Percentiles rank a stretch among this genome's conserved stretches.
phyloP scores from a whole-genome alignment of 2,329 filamentous ascomycete species.

The Aspergillus sp. region DNA sequence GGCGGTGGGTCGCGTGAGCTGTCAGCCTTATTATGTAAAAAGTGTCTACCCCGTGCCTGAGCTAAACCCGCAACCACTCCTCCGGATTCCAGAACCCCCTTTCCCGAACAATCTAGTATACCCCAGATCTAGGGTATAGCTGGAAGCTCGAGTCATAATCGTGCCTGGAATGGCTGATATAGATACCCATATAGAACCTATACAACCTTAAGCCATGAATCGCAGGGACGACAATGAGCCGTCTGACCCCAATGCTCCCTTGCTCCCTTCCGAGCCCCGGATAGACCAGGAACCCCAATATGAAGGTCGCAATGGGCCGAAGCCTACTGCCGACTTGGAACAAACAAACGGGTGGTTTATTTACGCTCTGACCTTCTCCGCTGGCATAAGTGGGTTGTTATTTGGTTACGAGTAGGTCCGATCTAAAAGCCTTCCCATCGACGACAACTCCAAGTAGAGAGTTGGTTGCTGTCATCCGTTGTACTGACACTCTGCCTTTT shows the following conservation, averaged over 20 bases:
- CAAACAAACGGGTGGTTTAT: slow-evolving; percentile 49
- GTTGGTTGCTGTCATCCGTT: not conserved
- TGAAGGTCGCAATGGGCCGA: slow-evolving; percentile 15
- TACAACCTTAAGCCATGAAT: slow-evolving; percentile 27
- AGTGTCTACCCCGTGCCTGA: not conserved
- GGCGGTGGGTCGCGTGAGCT: slow-evolving; percentile 24
- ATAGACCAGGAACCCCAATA: slow-evolving; percentile 10
- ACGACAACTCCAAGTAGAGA: not conserved
- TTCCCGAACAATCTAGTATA: not conserved
- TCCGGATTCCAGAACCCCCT: not conserved
- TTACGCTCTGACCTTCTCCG: slow-evolving; percentile 59
- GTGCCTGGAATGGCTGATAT: not conserved
- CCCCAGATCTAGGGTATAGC: not conserved
- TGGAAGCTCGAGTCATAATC: not conserved
- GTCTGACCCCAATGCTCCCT: slow-evolving; percentile 31
- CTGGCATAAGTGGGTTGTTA: slow-evolving; percentile 59
- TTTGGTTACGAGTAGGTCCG: slow-evolving; percentile 61
- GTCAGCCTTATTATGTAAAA: slow-evolving; percentile 3
- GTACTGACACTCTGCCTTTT: slow-evolving; percentile 19
- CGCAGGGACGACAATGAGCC: slow-evolving; percentile 25
- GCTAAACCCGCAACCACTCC: slow-evolving; percentile 3
- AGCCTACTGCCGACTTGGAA: slow-evolving; percentile 14
- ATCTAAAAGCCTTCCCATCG: not conserved
- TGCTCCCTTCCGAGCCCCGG: slow-evolving; percentile 28
- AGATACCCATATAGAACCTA: slow-evolving; percentile 13